Evolutionary conservation across 371 early-diverging fungal species (phyloP), one percentile per base, ranked within the genome.

Genomic region (Mortierella sp.): DNA sequence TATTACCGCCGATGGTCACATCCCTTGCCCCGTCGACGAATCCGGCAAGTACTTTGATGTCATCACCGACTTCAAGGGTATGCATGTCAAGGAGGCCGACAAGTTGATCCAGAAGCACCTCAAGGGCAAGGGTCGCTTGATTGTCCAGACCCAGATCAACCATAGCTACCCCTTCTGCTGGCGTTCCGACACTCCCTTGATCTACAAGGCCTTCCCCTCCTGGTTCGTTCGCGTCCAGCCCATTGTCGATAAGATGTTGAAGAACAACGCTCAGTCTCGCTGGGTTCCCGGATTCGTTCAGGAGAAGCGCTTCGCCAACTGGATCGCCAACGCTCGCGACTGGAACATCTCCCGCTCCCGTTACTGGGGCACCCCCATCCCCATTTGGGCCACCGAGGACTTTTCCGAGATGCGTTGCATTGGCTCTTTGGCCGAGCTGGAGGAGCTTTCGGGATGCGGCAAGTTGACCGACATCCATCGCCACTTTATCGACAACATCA

Each of bases 311-410:
- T 99, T 99, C 88, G 97, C 95, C 81, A 98, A 99, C 93, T 99
- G 99, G 99, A 95, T 99, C 75, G 97, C 93, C 75, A 96, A 97
- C 87, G 99, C 99, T 38, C 96, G 98, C 81, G 99, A 99, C 92
- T 99, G 99, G 99, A 96, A 97, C 84, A 93, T 99, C 58, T 99
- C 99, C 56, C 97, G 99, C 89, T 99, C 97, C 91, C 96, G 99
- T 83, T 99, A 98, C 93, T 99, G 99, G 99, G 99, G 99, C 82
- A 99, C 99, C 24, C 99, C 99, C 74, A 98, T 99, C 71, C 99
- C 99, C 43, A 89, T 99, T 71, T 99, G 99, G 99, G 95, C 93
- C 76, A 97, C 95, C 87, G 98, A 97, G 4, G 99, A 99, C 88
- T 94, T 93, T 74, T 91, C 95, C 73, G 99, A 98, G 90, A 89